Evolutionary conservation across 2,329 filamentous ascomycete species (phyloP).

Genomic region (Cryphonectria parasitica): DNA sequence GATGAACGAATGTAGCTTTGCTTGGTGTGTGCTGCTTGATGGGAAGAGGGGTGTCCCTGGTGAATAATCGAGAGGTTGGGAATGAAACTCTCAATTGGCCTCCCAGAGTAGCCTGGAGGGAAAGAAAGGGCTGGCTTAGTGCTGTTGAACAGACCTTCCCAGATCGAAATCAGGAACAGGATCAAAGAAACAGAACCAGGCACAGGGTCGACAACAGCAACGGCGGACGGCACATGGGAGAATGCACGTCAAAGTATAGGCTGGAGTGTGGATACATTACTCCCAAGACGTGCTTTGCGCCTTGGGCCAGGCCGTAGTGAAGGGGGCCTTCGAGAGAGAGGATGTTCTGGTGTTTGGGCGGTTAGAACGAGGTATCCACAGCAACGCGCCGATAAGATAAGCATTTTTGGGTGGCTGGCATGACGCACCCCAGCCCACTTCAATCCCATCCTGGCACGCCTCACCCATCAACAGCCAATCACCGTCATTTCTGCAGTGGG

Average conservation of each 20-base stretch:
- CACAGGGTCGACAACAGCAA: not conserved
- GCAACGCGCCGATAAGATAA: constrained; percentile 19
- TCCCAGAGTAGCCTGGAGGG: not conserved
- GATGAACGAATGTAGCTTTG: constrained; percentile 12
- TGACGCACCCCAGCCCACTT: constrained; percentile 18
- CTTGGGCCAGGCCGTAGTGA: not conserved
- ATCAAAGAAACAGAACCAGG: not conserved
- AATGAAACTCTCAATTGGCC: not conserved
- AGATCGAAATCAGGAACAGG: constrained; percentile 8
- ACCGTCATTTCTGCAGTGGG: not conserved
- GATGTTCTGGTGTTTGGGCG: not conserved
- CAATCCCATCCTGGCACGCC: not conserved
- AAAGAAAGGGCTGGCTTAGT: not conserved
- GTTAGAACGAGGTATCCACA: constrained; percentile 19
- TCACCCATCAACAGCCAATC: not conserved
- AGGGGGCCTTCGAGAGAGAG: not conserved
- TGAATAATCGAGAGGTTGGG: constrained; percentile 17
- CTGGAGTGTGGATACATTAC: not conserved
- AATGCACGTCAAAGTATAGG: constrained; percentile 3
- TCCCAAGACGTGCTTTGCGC: not conserved
- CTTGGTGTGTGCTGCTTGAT: not conserved
- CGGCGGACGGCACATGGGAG: not conserved
- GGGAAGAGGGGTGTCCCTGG: not conserved
- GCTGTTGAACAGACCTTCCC: not conserved
- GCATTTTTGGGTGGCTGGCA: constrained; percentile 17